Conservation (phyloP, 805 yeast genomes). For the Candida parachauliodes region DNA sequence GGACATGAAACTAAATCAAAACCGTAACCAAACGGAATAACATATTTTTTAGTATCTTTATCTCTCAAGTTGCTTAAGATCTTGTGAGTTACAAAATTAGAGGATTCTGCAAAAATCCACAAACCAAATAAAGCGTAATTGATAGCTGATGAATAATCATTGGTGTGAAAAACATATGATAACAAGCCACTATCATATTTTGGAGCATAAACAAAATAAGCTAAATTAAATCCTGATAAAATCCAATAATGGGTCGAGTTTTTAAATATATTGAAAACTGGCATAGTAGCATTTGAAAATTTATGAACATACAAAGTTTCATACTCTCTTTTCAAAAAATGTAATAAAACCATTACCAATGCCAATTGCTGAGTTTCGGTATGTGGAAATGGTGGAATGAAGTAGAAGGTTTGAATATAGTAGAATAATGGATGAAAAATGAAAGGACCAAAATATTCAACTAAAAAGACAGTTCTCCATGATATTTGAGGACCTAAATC, state of each 20-base stretch:
- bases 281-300: slow-evolving; percentile 92
- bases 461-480: slow-evolving; percentile 85
- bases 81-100: slow-evolving; percentile 71
- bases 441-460: slow-evolving; percentile 90
- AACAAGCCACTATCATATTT: slow-evolving; percentile 14
- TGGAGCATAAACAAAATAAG: slow-evolving; percentile 45
- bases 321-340: slow-evolving; percentile 81
- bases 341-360: slow-evolving; percentile 58
- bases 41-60: slow-evolving; percentile 50
- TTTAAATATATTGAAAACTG: slow-evolving; percentile 78
- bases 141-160: slow-evolving; percentile 30
- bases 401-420: slow-evolving; percentile 24
- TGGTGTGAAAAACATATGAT: slow-evolving; percentile 42
- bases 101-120: slow-evolving; percentile 61
- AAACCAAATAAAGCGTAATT: slow-evolving; percentile 34
- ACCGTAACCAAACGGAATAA: slow-evolving; percentile 80
- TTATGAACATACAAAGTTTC: slow-evolving; percentile 84
- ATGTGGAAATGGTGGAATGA: slow-evolving; percentile 30
- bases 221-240: slow-evolving; percentile 65
- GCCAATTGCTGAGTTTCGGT: slow-evolving; percentile 53
- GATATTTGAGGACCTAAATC: slow-evolving; percentile 92
- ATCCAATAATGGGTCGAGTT: slow-evolving; percentile 92
- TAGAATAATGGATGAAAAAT: slow-evolving; percentile 72
- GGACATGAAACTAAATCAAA: slow-evolving; percentile 85
- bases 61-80: slow-evolving; percentile 59